Percentiles rank a stretch among this genome's conserved stretches.
Conservation (phyloP, 805 yeast genomes). For the Kazachstania bromeliacearum region DNA sequence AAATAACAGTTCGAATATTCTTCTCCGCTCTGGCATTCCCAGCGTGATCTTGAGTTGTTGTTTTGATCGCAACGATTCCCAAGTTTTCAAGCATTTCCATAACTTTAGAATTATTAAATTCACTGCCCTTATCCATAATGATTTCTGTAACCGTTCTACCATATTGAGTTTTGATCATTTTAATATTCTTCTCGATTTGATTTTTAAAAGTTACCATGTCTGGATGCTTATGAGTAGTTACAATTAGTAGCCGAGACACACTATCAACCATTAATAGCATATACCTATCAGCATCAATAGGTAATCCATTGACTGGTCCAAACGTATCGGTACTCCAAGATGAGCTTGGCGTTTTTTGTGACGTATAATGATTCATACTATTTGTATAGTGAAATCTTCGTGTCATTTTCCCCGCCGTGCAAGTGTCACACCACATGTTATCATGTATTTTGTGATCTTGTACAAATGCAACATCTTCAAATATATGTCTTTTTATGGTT, state of each 20-base stretch:
- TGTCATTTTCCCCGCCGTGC: conserved; percentile 3
- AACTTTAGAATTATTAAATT: conserved; percentile 3
- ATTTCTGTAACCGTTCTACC: neutral
- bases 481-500: neutral
- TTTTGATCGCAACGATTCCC: conserved; percentile 1
- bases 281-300: neutral
- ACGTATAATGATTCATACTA: conserved; percentile 6
- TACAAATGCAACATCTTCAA: conserved; percentile 3
- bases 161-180: conserved; percentile 3
- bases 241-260: conserved; percentile 5
- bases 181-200: conserved; percentile 4
- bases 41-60: conserved; percentile 5
- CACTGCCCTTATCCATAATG: conserved; percentile 4
- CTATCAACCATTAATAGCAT: conserved; percentile 7
- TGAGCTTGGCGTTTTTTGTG: conserved; percentile 1
- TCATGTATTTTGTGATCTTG: neutral
- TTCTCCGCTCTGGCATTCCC: conserved; percentile 6
- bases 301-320: conserved; percentile 8
- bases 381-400: conserved; percentile 3
- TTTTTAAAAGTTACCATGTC: neutral
- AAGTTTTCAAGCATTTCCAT: neutral
- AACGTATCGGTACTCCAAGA: conserved; percentile 6
- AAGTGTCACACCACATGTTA: conserved; percentile 1
- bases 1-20: conserved; percentile 2
- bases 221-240: conserved; percentile 2